Conservation (phyloP, 179 eudicot species). For the Vitellaria paradoxa region DNA sequence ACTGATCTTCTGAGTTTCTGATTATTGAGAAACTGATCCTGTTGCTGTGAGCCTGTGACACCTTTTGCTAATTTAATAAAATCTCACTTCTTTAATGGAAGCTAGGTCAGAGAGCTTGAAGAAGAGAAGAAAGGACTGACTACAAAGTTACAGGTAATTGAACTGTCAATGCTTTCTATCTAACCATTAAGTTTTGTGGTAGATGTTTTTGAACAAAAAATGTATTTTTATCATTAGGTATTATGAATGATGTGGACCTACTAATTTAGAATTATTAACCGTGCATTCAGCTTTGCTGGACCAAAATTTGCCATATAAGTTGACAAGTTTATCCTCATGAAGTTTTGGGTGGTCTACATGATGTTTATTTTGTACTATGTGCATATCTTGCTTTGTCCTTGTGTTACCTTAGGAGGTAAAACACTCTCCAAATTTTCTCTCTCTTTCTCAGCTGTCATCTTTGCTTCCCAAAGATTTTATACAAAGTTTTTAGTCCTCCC, state of each 20-base stretch:
- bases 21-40: conserved; percentile 10
- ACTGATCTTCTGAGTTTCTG: conserved; percentile 11
- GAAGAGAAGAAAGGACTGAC: conserved; percentile 91
- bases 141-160: conserved; percentile 79
- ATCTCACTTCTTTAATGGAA: conserved; percentile 32
- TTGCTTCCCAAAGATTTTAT: neutral
- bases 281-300: conserved; percentile 4
- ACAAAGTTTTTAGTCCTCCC: neutral
- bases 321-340: neutral
- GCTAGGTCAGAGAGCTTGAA: conserved; percentile 94
- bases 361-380: too few species aligned
- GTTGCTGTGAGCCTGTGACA: neutral
- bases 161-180: conserved; percentile 12
- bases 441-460: neutral
- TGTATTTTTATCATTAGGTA: neutral
- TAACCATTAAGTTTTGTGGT: neutral
- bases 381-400: neutral
- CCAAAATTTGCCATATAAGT: conserved; percentile 1
- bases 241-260: neutral
- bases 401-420: neutral
- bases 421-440: neutral
- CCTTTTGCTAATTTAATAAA: conserved; percentile 14
- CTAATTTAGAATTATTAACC: neutral
- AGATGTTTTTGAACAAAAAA: neutral
- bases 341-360: neutral